Evolutionary conservation across 176 grass and related monocot species (phyloP).

Genomic region (Echinochloa phyllopogon): DNA sequence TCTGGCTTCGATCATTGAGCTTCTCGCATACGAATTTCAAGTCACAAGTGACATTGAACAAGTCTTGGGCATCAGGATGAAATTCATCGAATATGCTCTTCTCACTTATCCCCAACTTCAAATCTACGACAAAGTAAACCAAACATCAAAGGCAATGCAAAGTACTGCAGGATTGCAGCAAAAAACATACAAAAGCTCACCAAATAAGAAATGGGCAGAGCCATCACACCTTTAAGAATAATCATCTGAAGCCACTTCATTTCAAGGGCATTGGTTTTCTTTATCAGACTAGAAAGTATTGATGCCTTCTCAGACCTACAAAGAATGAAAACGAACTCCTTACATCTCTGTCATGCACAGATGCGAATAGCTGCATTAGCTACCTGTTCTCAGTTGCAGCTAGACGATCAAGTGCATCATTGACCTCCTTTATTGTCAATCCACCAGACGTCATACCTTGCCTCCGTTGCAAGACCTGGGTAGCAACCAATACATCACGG

Average conservation of each 20-base stretch:
- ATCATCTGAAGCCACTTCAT: conserved; percentile 99
- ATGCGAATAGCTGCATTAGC: conserved; percentile 35
- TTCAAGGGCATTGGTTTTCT: conserved; percentile 92
- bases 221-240: conserved; percentile 81
- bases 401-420: conserved; percentile 80
- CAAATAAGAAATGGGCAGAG: conserved; percentile 16
- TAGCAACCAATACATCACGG: conserved; percentile 15
- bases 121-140: conserved; percentile 57
- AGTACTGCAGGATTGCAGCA: not conserved
- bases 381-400: conserved; percentile 84
- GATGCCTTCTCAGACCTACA: conserved; percentile 78
- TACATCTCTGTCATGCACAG: conserved; percentile 30
- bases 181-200: conserved; percentile 21
- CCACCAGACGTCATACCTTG: conserved; percentile 81
- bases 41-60: conserved; percentile 98
- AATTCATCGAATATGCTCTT: conserved; percentile 97
- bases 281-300: conserved; percentile 77
- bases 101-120: conserved; percentile 93
- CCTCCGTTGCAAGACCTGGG: conserved; percentile 83
- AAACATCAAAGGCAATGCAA: conserved; percentile 30
- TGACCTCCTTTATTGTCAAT: conserved; percentile 90
- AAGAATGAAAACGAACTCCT: conserved; percentile 31
- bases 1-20: conserved; percentile 75
- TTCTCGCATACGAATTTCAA: conserved; percentile 95
- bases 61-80: conserved; percentile 94